These are phyloP conservation scores for Xylaria sp. DNA, from an alignment of 2,329 filamentous ascomycete genomes.

Conservation along the genomic window DNA sequence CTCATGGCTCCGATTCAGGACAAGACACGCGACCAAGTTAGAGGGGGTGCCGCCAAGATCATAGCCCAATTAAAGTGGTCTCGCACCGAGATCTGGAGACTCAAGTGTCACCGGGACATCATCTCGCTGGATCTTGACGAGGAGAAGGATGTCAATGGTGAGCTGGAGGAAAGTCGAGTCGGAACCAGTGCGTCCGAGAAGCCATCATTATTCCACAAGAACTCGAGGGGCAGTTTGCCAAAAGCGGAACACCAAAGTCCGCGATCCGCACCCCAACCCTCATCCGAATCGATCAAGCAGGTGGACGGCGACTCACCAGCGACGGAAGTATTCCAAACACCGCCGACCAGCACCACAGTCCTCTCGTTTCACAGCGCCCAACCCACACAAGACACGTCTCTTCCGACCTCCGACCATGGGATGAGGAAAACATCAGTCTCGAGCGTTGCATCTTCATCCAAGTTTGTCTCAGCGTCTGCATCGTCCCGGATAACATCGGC, in stretches of 20 bases:
- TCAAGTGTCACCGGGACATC: slow-evolving; percentile 89
- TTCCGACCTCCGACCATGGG: slow-evolving; percentile 40
- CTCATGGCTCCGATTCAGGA: slow-evolving; percentile 87
- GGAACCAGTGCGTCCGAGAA: slow-evolving; percentile 24
- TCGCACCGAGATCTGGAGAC: slow-evolving; percentile 89
- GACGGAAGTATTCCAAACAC: slow-evolving; percentile 53
- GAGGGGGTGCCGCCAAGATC: slow-evolving; percentile 82
- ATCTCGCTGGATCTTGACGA: slow-evolving; percentile 83
- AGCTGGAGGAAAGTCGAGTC: slow-evolving; percentile 31
- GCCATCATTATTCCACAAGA: slow-evolving; percentile 32
- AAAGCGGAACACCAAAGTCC: slow-evolving; percentile 41
- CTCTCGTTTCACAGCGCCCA: slow-evolving; percentile 42
- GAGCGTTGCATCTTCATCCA: slow-evolving; percentile 45
- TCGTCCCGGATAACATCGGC: slow-evolving; percentile 37
- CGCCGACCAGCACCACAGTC: slow-evolving; percentile 45
- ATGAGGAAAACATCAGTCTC: slow-evolving; percentile 48
- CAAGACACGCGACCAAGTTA: slow-evolving; percentile 83
- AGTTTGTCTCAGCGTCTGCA: slow-evolving; percentile 37
- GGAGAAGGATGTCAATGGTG: slow-evolving; percentile 55
- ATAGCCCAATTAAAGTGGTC: slow-evolving; percentile 91
- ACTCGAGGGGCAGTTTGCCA: slow-evolving; percentile 41
- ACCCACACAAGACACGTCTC: slow-evolving; percentile 48
- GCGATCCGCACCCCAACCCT: slow-evolving; percentile 39
- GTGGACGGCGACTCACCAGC: slow-evolving; percentile 42
- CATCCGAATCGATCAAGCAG: slow-evolving; percentile 35